Evolutionary conservation across 2,329 filamentous ascomycete species (phyloP).

Genomic region (Nothopassalora personata): DNA sequence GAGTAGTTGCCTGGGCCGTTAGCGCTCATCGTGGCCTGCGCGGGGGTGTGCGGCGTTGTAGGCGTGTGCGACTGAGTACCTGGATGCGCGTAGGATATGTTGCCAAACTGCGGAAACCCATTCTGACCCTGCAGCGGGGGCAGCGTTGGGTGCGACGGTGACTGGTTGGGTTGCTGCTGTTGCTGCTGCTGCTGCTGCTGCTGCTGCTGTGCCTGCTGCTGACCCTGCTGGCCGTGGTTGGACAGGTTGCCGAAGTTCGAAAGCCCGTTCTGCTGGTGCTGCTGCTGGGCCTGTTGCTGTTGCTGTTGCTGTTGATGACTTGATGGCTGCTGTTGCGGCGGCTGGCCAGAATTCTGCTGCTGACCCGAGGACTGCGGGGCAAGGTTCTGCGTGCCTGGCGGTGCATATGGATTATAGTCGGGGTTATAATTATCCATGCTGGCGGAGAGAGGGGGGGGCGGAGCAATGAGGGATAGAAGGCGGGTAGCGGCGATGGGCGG

Average conservation of each 20-base stretch:
- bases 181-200: constrained; percentile 18
- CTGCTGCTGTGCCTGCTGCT: constrained; percentile 5
- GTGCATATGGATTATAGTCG: constrained; percentile 25
- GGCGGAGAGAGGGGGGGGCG: constrained; percentile 2
- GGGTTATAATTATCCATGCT: constrained; percentile 23
- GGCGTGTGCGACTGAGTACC: constrained; percentile 31
- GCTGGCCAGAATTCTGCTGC: constrained; percentile 9
- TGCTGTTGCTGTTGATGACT: constrained; percentile 15
- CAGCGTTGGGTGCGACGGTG: constrained; percentile 29
- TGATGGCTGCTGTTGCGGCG: constrained; percentile 4
- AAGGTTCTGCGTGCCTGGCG: constrained; percentile 7
- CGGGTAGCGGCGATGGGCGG: constrained; percentile 6
- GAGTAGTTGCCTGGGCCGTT: constrained; percentile 26
- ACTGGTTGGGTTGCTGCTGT: constrained; percentile 17
- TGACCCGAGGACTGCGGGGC: constrained; percentile 13
- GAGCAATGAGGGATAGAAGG: neutral
- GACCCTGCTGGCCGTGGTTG: neutral
- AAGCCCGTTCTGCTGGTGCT: constrained; percentile 11
- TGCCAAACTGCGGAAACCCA: constrained; percentile 32
- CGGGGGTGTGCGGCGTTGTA: constrained; percentile 32
- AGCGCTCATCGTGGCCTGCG: constrained; percentile 27
- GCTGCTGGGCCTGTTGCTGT: constrained; percentile 20
- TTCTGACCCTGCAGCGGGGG: constrained; percentile 33
- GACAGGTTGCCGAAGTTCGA: too few species aligned
- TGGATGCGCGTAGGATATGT: constrained; percentile 30